These are phyloP conservation scores for Orbilia quercus DNA, from an alignment of 2,329 filamentous ascomycete genomes.

Conservation along the genomic window DNA sequence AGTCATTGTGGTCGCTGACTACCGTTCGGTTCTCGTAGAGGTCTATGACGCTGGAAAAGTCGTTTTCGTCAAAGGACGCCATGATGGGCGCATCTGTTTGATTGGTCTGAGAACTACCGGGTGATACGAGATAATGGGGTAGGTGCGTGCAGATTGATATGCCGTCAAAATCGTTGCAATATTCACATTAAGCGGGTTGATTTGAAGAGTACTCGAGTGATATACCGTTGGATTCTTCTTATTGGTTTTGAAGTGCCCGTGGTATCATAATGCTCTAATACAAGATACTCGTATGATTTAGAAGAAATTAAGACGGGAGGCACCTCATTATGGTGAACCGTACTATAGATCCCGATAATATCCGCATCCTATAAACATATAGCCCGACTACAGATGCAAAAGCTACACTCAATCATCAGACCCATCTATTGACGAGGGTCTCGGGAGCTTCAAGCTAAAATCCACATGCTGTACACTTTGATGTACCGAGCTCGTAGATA, in stretches of 20 bases:
- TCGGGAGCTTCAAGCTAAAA: constrained; percentile 89
- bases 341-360: too few species aligned
- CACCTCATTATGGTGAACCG: too few species aligned
- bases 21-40: constrained; percentile 28
- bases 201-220: too few species aligned
- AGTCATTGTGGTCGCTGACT: constrained; percentile 16
- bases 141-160: constrained; percentile 1
- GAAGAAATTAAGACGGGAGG: too few species aligned
- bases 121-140: not conserved
- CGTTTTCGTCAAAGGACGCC: constrained; percentile 23
- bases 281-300: too few species aligned
- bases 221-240: too few species aligned
- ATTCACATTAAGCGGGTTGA: too few species aligned
- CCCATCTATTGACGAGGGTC: constrained; percentile 53
- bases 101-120: not conserved
- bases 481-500: constrained; percentile 96
- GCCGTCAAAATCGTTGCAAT: too few species aligned
- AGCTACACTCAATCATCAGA: not conserved
- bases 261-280: too few species aligned
- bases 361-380: too few species aligned
- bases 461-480: constrained; percentile 84
- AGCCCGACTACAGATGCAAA: too few species aligned
- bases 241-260: too few species aligned
- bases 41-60: constrained; percentile 37
- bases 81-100: not conserved